A percentile compares a stretch with the other conserved stretches of the same genome.
Conservation (phyloP, 306 rosid species). For the Castanea sativa region DNA sequence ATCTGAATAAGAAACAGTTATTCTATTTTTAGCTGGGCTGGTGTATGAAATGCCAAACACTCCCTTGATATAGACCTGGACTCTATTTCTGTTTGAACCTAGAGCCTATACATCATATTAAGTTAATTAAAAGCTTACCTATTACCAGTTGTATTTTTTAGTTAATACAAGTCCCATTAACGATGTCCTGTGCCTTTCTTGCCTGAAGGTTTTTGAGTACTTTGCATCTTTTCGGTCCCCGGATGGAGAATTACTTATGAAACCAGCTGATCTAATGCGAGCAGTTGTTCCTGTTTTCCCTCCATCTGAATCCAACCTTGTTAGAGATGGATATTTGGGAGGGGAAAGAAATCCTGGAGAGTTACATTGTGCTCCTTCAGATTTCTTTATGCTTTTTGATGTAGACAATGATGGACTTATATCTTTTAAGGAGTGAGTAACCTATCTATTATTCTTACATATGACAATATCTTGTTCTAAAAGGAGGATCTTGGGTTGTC, state of each 20-base stretch:
- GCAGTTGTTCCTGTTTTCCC: slow-evolving; percentile 97
- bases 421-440: slow-evolving; percentile 87
- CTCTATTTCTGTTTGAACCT: not conserved
- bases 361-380: slow-evolving; percentile 63
- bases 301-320: slow-evolving; percentile 89
- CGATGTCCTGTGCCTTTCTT: slow-evolving; percentile 23
- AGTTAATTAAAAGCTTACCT: not conserved
- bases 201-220: slow-evolving; percentile 79
- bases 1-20: too few species aligned
- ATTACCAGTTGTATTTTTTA: not conserved
- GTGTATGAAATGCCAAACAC: too few species aligned
- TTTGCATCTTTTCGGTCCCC: slow-evolving; percentile 68
- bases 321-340: slow-evolving; percentile 79
- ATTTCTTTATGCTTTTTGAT: slow-evolving; percentile 88
- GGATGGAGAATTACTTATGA: slow-evolving; percentile 76
- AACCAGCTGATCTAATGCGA: slow-evolving; percentile 84
- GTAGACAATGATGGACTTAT: slow-evolving; percentile 64
- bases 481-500: not conserved
- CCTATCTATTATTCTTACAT: not conserved
- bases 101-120: slow-evolving; percentile 2
- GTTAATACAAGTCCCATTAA: slow-evolving; percentile 14
- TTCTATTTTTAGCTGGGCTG: too few species aligned
- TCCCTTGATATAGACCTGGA: not conserved
- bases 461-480: not conserved
- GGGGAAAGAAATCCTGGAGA: slow-evolving; percentile 92